Percentiles rank a stretch among this genome's conserved stretches.
phyloP scores from a whole-genome alignment of 2,329 filamentous ascomycete species.

The Cytospora paraplurivora region DNA sequence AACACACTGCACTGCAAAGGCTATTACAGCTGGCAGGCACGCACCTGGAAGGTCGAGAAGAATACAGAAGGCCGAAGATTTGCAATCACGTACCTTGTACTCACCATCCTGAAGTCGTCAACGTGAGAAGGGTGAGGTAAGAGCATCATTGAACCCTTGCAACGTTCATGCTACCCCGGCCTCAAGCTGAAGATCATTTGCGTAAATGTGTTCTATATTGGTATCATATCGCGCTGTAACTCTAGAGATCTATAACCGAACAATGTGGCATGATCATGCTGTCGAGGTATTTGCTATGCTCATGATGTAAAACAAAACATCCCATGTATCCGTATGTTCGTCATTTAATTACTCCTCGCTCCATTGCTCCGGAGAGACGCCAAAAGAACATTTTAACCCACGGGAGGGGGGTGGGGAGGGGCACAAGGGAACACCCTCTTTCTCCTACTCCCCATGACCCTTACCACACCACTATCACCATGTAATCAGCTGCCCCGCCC shows the following conservation, averaged over 20 bases:
- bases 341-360: neutral
- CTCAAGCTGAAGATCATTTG: neutral
- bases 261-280: neutral
- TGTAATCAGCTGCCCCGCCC: neutral
- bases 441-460: neutral
- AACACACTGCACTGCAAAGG: too few species aligned
- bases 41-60: too few species aligned
- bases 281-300: neutral
- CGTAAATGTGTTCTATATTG: neutral
- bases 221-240: neutral
- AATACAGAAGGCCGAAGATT: too few species aligned
- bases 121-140: too few species aligned
- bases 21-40: too few species aligned
- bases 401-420: neutral
- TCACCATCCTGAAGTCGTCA: too few species aligned
- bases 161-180: too few species aligned
- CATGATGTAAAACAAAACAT: neutral
- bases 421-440: neutral
- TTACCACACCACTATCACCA: neutral
- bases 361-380: neutral
- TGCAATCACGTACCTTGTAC: too few species aligned
- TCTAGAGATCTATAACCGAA: neutral
- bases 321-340: neutral
- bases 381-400: neutral
- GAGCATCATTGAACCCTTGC: too few species aligned